A percentile compares a stretch with the other conserved stretches of the same genome.
Evolutionary conservation across 2,329 filamentous ascomycete genomes (phyloP).

Genomic region (Xylaria sp.): DNA sequence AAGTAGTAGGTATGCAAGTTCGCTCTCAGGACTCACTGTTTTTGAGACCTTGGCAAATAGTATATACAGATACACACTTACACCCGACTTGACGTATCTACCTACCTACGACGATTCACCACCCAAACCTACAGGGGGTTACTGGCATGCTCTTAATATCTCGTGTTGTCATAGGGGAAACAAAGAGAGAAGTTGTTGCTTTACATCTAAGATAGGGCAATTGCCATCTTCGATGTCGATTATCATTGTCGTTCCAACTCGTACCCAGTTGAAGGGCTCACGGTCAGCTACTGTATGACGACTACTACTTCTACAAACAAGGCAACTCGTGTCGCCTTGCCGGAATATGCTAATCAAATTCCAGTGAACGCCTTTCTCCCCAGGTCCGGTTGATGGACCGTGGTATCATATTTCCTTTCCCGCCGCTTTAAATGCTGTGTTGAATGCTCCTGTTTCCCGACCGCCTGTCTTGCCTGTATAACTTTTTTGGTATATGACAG

Average conservation of each 20-base stretch:
- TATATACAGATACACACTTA: too few relatives aligned
- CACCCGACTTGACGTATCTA: background rate
- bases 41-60: too few relatives aligned
- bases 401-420: slow-evolving; percentile 51
- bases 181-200: background rate
- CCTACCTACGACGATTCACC: background rate
- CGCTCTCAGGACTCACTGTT: too few relatives aligned
- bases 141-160: too few relatives aligned
- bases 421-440: slow-evolving; percentile 51
- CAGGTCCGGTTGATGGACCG: slow-evolving; percentile 53
- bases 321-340: slow-evolving; percentile 42
- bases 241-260: slow-evolving; percentile 37
- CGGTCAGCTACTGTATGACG: slow-evolving; percentile 28
- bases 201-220: slow-evolving; percentile 21
- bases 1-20: too few relatives aligned
- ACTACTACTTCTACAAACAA: slow-evolving; percentile 48
- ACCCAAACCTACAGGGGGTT: background rate
- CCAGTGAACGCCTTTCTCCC: slow-evolving; percentile 50
- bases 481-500: slow-evolving; percentile 51
- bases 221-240: slow-evolving; percentile 31
- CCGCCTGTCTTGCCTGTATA: slow-evolving; percentile 48
- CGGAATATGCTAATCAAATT: slow-evolving; percentile 46
- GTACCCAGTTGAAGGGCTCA: slow-evolving; percentile 49
- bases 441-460: slow-evolving; percentile 51
- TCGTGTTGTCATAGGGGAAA: background rate